Evolutionary conservation across 2,329 filamentous ascomycete species (phyloP), one percentile per base, ranked within the genome.

Genomic region (Dothistroma septosporum): DNA sequence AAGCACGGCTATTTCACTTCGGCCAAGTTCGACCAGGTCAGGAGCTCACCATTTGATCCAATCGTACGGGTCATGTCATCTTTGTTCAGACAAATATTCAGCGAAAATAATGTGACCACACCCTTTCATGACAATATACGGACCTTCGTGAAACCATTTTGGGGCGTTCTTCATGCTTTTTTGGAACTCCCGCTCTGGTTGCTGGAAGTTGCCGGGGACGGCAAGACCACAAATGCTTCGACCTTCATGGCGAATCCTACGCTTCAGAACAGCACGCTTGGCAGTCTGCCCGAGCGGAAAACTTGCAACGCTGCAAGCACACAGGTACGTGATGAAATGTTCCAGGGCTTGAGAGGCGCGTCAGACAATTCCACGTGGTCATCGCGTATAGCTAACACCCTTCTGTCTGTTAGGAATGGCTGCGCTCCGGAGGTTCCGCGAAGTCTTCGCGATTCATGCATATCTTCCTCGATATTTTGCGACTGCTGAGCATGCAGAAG

Each of bases 381-480:
- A 3, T 28, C 6, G 24, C 2, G 24, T 28, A 28, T 28, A 28
- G 24, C 24, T 28, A 28, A 28, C 24, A 28, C 24, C 24, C 24
- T 2, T 28, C 24, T 6, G 24, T 28, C 6, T 2, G 24, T 2
- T 28, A 28, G 52, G 77, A 79, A 9, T 81, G 78, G 79, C 68
- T 80, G 24, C 70, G 76, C 55, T 72, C 75, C 53, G 77, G 79
- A 24, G 77, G 78, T 24, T 72, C 74, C 35, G 77, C 76, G 24
- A 81, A 79, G 62, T 82, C 82, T 1, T 88, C 91, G 65, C 86
- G 91, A 12, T 83, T 96, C 59, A 90, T 93, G 82, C 93, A 92
- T 70, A 92, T 90, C 1, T 93, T 95, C 68, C 78, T 96, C 50
- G 92, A 97, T 67, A 88, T 96, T 10, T 76, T 97, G 55, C 85